Evolutionary conservation across 345 rosid species (phyloP), one percentile per base, ranked within the genome.

Genomic region (Populus davidiana): DNA sequence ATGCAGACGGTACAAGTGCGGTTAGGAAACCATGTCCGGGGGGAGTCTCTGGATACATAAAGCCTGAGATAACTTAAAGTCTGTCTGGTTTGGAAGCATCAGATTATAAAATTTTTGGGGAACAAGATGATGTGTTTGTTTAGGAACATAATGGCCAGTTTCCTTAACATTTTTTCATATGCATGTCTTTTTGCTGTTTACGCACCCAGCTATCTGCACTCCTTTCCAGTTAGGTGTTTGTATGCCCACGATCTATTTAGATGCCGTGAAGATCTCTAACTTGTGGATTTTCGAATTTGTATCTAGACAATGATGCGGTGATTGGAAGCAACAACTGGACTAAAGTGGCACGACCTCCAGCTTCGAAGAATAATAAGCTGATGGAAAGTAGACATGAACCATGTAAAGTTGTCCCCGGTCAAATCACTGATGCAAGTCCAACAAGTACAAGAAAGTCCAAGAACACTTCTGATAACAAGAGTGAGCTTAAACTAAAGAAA

Each of bases 301-400:
- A 12, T 75, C 35, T 65, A 90, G 92, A 84, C 65, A 90, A 90
- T 27, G 92, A 90, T 83, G 86, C 82, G 10, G 72, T 85, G 76
- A 85, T 90, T 44, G 88, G 91, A 69, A 80, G 81, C 75, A 86
- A 69, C 74, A 85, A 82, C 85, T 81, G 54, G 75, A 78, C 67
- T 16, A 77, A 73, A 74, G 64, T 74, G 43, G 85, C 56, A 31
- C 76, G 71, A 59, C 77, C 83, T 9, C 29, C 78, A 17, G 80
- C 81, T 38, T 73, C 69, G 79, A 83, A 79, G 83, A 85, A 79
- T 54, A 81, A 80, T 23, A 73, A 74, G 50, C 21, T 9, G 52
- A 67, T 79, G 43, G 88, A 74, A 67, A 79, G 76, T 17, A 80
- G 87, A 78, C 86, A 82, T 29, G 78, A 68, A 18, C 81, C 73